Evolutionary conservation across 805 yeast genomes (phyloP).

Genomic region (Kluyveromyces dobzhanskii): DNA sequence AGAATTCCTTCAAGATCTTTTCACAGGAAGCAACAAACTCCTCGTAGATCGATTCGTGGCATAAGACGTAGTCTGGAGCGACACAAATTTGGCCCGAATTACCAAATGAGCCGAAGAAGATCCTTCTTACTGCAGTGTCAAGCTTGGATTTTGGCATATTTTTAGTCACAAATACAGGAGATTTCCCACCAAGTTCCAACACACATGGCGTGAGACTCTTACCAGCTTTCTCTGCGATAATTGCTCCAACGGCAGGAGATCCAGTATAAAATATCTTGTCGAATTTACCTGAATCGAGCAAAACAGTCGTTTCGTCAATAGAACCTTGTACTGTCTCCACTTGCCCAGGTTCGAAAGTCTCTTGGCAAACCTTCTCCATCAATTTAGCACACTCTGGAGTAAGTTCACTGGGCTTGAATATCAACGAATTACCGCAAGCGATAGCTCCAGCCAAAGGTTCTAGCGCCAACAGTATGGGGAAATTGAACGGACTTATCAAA

Average conservation of each 20-base stretch:
- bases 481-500: conserved; percentile 39
- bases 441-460: conserved; percentile 71
- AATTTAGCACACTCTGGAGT: conserved; percentile 52
- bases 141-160: conserved; percentile 38
- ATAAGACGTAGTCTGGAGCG: conserved; percentile 75
- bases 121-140: conserved; percentile 45
- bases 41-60: conserved; percentile 50
- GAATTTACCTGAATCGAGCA: conserved; percentile 50
- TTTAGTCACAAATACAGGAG: conserved; percentile 67
- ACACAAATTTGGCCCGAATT: conserved; percentile 91
- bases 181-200: conserved; percentile 88
- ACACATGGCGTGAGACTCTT: conserved; percentile 71
- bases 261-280: conserved; percentile 90
- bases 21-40: conserved; percentile 37
- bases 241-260: conserved; percentile 61
- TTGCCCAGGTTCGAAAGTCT: conserved; percentile 47
- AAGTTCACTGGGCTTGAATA: conserved; percentile 67
- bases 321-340: conserved; percentile 68
- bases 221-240: conserved; percentile 77
- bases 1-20: conserved; percentile 38
- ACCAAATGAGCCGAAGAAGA: conserved; percentile 68
- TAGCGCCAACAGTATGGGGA: conserved; percentile 51
- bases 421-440: conserved; percentile 78
- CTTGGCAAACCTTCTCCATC: conserved; percentile 46
- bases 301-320: conserved; percentile 47